Evolutionary conservation across 2,329 filamentous ascomycete genomes (phyloP).

Genomic region (Neopestalotiopsis sp.): DNA sequence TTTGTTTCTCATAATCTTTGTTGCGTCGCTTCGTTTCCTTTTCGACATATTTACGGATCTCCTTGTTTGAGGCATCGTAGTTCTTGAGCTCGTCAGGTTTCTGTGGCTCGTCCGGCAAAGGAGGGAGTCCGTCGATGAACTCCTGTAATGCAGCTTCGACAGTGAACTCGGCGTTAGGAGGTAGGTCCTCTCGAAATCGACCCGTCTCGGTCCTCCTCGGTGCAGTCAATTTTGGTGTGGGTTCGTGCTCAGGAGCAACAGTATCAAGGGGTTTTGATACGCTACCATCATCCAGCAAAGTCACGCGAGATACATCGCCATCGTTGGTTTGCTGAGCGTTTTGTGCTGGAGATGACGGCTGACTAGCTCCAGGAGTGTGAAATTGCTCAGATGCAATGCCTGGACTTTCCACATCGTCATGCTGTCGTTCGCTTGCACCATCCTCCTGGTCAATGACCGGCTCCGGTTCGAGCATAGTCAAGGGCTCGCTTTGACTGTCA

Average conservation of each 20-base stretch:
- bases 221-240: not conserved
- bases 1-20: conserved; percentile 69
- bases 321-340: not conserved
- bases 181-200: conserved; percentile 6
- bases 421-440: conserved; percentile 16
- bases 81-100: conserved; percentile 43
- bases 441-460: conserved; percentile 23
- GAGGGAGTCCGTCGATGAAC: conserved; percentile 38
- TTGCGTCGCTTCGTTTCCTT: conserved; percentile 68
- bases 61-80: conserved; percentile 55
- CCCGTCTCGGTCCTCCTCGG: conserved; percentile 4
- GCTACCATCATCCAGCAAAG: no score
- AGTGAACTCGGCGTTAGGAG: not conserved
- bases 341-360: not conserved
- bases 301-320: no score
- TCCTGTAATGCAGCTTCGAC: conserved; percentile 2
- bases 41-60: conserved; percentile 70
- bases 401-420: conserved; percentile 27
- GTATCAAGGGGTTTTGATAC: no score
- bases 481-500: conserved; percentile 38
- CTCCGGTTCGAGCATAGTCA: conserved; percentile 21
- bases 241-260: no score
- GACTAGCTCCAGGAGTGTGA: conserved; percentile 11
- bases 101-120: conserved; percentile 56
- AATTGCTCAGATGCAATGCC: conserved; percentile 32